These are phyloP conservation scores for Coniferiporia weirii DNA, from an alignment of 1,284 basidiomycete genomes.

Conservation along the genomic window DNA sequence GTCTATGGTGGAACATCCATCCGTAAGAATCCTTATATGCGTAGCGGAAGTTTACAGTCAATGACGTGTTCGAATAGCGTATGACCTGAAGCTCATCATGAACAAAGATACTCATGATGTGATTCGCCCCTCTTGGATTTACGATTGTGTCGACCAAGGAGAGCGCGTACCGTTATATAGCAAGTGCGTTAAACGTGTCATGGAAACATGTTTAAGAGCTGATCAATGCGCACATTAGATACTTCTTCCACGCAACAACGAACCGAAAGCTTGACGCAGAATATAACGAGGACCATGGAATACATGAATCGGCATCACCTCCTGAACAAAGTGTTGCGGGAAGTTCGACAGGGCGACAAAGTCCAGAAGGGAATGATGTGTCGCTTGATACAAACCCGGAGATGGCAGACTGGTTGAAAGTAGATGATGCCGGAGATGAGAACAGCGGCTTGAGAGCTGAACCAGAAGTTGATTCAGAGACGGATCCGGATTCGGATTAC, in stretches of 20 bases:
- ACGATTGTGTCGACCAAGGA: slow-evolving; percentile 63
- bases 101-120: slow-evolving; percentile 65
- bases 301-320: neutral
- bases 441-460: slow-evolving; percentile 20
- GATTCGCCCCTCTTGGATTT: slow-evolving; percentile 75
- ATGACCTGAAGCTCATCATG: slow-evolving; percentile 60
- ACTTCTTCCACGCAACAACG: slow-evolving; percentile 67
- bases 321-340: neutral
- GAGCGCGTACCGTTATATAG: slow-evolving; percentile 56
- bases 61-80: slow-evolving; percentile 38
- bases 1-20: slow-evolving; percentile 62
- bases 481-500: slow-evolving; percentile 58
- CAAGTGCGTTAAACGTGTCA: slow-evolving; percentile 42
- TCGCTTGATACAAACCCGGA: slow-evolving; percentile 21
- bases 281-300: slow-evolving; percentile 27
- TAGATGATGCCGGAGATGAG: slow-evolving; percentile 27
- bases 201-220: neutral
- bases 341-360: neutral
- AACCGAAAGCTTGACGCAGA: slow-evolving; percentile 27
- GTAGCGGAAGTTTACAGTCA: neutral
- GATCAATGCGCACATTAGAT: slow-evolving; percentile 35
- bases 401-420: slow-evolving; percentile 62
- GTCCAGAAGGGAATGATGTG: slow-evolving; percentile 19
- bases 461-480: slow-evolving; percentile 50
- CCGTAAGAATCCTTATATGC: slow-evolving; percentile 33